Evolutionary conservation across 179 eudicot genomes (phyloP).

Genomic region (Silene coronaria): DNA sequence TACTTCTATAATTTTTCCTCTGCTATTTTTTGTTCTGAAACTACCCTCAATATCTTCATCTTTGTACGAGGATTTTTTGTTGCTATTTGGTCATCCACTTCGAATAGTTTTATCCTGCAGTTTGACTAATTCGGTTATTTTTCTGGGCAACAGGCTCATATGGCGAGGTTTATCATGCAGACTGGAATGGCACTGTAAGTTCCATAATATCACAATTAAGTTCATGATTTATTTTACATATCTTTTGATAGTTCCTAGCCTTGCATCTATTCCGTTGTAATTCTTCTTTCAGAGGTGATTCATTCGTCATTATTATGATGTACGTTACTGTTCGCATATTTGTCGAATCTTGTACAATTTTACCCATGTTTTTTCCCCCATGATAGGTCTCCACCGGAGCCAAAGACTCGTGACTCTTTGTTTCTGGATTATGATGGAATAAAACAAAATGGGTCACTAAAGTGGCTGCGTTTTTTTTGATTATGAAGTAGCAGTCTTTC

Average conservation of each 20-base stretch:
- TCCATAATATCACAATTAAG: not conserved
- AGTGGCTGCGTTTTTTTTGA: too few relatives aligned
- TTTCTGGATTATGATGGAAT: not conserved
- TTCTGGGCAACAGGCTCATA: slow-evolving; percentile 63
- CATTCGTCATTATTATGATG: not conserved
- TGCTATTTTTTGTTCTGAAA: not conserved
- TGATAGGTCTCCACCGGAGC: too few relatives aligned
- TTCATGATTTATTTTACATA: not conserved
- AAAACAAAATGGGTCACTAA: too few relatives aligned
- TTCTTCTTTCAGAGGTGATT: not conserved
- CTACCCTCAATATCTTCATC: not conserved
- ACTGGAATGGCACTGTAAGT: slow-evolving; percentile 99
- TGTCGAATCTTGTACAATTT: not conserved
- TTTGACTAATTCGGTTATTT: slow-evolving; percentile 13
- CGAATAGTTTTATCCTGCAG: not conserved
- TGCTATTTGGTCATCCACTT: not conserved
- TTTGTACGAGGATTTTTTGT: not conserved
- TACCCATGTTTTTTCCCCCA: not conserved
- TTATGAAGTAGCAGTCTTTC: too few relatives aligned
- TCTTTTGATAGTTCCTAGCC: not conserved
- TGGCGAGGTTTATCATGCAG: slow-evolving; percentile 98
- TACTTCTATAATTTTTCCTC: not conserved
- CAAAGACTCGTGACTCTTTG: not conserved
- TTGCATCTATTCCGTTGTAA: not conserved
- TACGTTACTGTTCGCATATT: not conserved